phyloP scores from a whole-genome alignment of 2,329 filamentous ascomycete species.

The Pseudogymnoascus sp. region DNA sequence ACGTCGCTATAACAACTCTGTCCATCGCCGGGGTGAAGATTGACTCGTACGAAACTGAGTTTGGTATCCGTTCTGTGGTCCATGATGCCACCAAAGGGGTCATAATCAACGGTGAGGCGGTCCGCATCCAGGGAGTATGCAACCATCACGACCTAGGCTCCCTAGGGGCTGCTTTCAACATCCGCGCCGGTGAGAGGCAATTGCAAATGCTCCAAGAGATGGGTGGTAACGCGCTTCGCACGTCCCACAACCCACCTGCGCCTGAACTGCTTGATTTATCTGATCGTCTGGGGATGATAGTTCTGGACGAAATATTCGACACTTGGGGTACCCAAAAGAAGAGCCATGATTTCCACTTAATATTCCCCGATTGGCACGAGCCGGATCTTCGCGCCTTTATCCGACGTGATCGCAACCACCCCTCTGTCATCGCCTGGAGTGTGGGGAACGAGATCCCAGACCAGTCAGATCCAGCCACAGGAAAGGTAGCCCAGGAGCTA shows the following conservation, averaged over 20 bases:
- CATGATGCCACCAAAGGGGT: conserved; percentile 36
- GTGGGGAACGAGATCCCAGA: conserved; percentile 46
- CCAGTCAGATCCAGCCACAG: conserved; percentile 32
- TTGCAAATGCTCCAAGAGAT: conserved; percentile 41
- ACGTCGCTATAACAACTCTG: conserved; percentile 38
- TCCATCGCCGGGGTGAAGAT: conserved; percentile 21
- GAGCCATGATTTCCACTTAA: conserved; percentile 40
- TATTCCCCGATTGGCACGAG: conserved; percentile 46
- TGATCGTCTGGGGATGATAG: conserved; percentile 41
- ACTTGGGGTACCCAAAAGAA: conserved; percentile 40
- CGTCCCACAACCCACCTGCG: conserved; percentile 45
- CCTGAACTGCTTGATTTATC: conserved; percentile 41
- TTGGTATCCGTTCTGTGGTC: conserved; percentile 39
- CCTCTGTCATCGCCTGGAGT: conserved; percentile 44
- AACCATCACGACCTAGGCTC: conserved; percentile 45
- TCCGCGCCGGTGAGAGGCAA: conserved; percentile 39
- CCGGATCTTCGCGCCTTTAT: conserved; percentile 42
- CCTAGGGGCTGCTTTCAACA: conserved; percentile 42
- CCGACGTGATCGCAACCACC: conserved; percentile 46
- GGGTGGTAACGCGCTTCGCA: conserved; percentile 42
- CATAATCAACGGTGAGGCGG: conserved; percentile 36
- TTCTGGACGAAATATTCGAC: conserved; percentile 48
- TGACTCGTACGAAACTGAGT: conserved; percentile 40
- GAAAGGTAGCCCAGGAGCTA: conserved; percentile 28
- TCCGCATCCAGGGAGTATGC: conserved; percentile 39